Percentiles rank a stretch among this genome's conserved stretches.
Conservation (phyloP, 345 rosid genomes). For the Cochlearia excelsa region DNA sequence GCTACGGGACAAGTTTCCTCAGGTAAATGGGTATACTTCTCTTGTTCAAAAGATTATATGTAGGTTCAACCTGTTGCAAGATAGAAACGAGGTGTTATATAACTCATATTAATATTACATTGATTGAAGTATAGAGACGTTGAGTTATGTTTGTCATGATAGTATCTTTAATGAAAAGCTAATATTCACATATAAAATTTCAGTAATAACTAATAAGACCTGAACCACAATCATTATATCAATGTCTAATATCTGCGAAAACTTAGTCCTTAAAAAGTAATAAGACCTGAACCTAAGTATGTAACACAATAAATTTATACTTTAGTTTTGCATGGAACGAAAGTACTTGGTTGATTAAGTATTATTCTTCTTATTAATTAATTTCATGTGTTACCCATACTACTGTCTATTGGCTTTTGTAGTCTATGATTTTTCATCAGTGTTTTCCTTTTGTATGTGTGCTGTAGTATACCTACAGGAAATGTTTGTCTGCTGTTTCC, state of each 20-base stretch:
- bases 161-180: not conserved
- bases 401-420: conserved; percentile 7
- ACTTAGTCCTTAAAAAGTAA: not conserved
- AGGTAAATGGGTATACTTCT: conserved; percentile 49
- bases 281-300: conserved; percentile 18
- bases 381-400: conserved; percentile 13
- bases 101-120: conserved; percentile 1
- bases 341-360: conserved; percentile 7
- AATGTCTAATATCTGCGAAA: not conserved
- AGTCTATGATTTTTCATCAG: conserved; percentile 4
- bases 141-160: not conserved
- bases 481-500: conserved; percentile 12
- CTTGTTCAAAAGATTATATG: not conserved
- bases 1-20: conserved; percentile 95
- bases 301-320: not conserved
- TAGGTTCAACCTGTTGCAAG: conserved; percentile 25
- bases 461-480: conserved; percentile 4
- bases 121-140: not conserved
- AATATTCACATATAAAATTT: too few species aligned
- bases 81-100: conserved; percentile 18
- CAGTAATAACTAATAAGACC: conserved; percentile 4
- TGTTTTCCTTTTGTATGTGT: conserved; percentile 12
- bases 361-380: conserved; percentile 5
- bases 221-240: conserved; percentile 18
- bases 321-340: conserved; percentile 11